Percentiles rank a stretch among this genome's conserved stretches.
Conservation (phyloP, 2,329 filamentous ascomycete genomes). For the Didymella pomorum region DNA sequence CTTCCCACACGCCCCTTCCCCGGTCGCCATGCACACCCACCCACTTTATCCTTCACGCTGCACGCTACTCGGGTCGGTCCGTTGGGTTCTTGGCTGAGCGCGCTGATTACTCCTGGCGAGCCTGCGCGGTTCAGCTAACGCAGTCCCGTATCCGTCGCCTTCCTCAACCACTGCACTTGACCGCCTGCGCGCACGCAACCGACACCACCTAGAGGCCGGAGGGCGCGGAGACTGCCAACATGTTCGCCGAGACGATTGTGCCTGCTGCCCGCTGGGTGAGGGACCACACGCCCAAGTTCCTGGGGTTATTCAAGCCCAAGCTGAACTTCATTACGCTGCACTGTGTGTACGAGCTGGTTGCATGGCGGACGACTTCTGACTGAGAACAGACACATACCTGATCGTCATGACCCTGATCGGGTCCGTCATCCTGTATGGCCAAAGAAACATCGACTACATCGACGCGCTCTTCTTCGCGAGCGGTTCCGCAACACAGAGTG, state of each 20-base stretch:
- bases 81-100: slow-evolving; percentile 15
- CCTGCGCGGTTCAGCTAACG: background rate
- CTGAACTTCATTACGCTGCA: slow-evolving; percentile 85
- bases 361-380: slow-evolving; percentile 21
- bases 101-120: slow-evolving; percentile 6
- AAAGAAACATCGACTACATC: slow-evolving; percentile 74
- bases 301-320: slow-evolving; percentile 59
- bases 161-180: background rate
- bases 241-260: slow-evolving; percentile 45
- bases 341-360: slow-evolving; percentile 59
- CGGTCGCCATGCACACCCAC: slow-evolving; percentile 10
- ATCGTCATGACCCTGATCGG: slow-evolving; percentile 74
- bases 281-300: slow-evolving; percentile 33
- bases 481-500: slow-evolving; percentile 89
- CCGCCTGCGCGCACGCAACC: slow-evolving; percentile 5
- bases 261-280: slow-evolving; percentile 40
- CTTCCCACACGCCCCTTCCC: background rate
- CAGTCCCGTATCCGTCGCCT: slow-evolving; percentile 1
- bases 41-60: slow-evolving; percentile 10
- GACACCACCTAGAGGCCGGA: background rate
- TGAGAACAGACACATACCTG: slow-evolving; percentile 75
- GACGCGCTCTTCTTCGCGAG: slow-evolving; percentile 90
- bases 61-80: slow-evolving; percentile 25
- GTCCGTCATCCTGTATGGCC: slow-evolving; percentile 78
- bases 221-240: slow-evolving; percentile 23